Base-by-base conservation (phyloP, 768 basidiomycete species). In the Stropharia rugosoannulata region DNA sequence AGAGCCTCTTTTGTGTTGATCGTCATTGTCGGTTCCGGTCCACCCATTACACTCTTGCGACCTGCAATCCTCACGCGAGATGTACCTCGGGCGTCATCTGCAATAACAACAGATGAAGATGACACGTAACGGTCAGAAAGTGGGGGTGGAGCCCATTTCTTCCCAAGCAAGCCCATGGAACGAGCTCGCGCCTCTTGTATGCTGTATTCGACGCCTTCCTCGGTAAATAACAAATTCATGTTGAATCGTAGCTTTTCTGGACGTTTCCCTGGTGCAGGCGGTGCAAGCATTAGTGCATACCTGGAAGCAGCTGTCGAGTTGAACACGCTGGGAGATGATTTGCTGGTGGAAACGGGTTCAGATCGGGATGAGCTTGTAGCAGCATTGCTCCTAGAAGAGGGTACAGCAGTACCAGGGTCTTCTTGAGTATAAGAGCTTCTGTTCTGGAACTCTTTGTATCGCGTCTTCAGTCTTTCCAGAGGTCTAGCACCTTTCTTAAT, bases 1-100 rank as follows among this genome's bases (percentile, higher is more conserved):
- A 97, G 79, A 3, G 97, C 97, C 59, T 93, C 92, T 68, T 94
- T 95, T 27, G 97, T 99, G 68, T 97, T 97, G 63, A 98, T 93
- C 0, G 97, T 99, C 5, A 98, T 87, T 0, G 92, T 93, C 4
- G 91, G 90, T 68, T 93, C 91, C 13, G 75, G 77, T 13, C 70
- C 79, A 8, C 70, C 72, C 55, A 74, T 66, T 32, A 80, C 61
- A 57, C 77, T 80, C 71, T 75, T 82, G 51, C 82, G 73, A 25
- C 73, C 74, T 49, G 66, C 62, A 9, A 66, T 70, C 51, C 73
- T 72, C 62, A 69, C 68, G 35, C 72, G 74, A 37, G 74, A 77
- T 37, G 79, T 71, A 61, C 75, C 80, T 49, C 72, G 71, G 3
- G 79, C 81, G 51, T 82, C 82, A 55, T 84, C 86, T 48, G 85